Percentiles rank a stretch among this genome's conserved stretches.
Evolutionary conservation across 169 alveolate genomes (phyloP).

Genomic region (Neospora caninum): DNA sequence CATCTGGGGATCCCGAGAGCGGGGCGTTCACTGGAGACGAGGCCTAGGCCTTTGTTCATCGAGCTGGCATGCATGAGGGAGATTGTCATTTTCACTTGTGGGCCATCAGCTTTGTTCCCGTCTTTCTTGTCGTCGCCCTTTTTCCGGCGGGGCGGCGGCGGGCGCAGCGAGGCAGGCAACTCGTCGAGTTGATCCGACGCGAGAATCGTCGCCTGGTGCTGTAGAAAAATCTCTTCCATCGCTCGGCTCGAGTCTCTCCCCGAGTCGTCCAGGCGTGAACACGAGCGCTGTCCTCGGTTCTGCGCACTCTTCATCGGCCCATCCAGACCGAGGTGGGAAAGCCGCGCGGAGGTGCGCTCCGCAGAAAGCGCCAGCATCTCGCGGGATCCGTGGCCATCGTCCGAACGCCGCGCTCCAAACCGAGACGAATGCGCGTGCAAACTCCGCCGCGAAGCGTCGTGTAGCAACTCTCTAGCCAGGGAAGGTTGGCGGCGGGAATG

Average conservation of each 20-base stretch:
- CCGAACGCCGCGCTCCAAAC: too few relatives aligned
- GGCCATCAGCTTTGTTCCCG: not conserved
- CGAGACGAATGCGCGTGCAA: too few relatives aligned
- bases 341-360: too few relatives aligned
- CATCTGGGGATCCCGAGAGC: constrained; percentile 27
- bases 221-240: not conserved
- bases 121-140: not conserved
- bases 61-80: constrained; percentile 42
- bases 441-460: too few relatives aligned
- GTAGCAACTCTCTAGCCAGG: too few relatives aligned
- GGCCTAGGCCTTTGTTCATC: constrained; percentile 32
- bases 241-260: not conserved
- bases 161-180: not conserved
- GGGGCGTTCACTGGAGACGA: constrained; percentile 37
- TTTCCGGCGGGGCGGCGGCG: not conserved
- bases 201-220: not conserved
- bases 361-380: too few relatives aligned
- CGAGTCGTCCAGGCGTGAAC: not conserved
- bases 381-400: too few relatives aligned
- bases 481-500: too few relatives aligned
- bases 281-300: too few relatives aligned
- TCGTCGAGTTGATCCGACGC: not conserved
- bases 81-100: constrained; percentile 7
- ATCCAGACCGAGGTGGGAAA: too few relatives aligned
- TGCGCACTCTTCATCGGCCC: too few relatives aligned